Evolutionary conservation across 2,329 filamentous ascomycete species (phyloP), one percentile per base, ranked within the genome.

Genomic region (Botrytis deweyae): DNA sequence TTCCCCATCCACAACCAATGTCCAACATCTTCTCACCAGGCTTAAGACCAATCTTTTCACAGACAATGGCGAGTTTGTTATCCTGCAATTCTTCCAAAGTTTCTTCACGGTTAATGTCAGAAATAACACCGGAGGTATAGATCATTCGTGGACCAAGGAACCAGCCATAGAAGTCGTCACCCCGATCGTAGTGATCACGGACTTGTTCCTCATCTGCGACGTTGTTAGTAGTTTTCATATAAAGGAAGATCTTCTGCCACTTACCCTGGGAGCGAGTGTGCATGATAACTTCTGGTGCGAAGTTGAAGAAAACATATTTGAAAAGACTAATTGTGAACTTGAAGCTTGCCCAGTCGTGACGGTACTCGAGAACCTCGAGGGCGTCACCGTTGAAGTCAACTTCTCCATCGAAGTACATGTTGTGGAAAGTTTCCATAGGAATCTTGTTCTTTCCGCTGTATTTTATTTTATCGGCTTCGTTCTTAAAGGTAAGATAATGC

Each of bases 141-240:
- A 98, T 94, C 96, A 98, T 99, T 81, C 95, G 95, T 74, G 95
- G 95, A 76, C 96, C 96, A 76, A 98, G 89, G 88, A 98, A 98
- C 94, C 95, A 99, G 83, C 90, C 92, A 87, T 99, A 99, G 86
- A 98, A 97, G 85, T 98, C 96, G 83, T 99, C 94, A 81, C 96
- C 96, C 77, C 94, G 92, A 88, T 98, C 96, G 84, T 99, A 99
- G 87, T 98, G 94, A 83, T 95, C 94, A 82, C 95, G 94, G 73
- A 98, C 95, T 86, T 98, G 96, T 84, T 98, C 95, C 88, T 98
- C 95, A 79, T 98, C 95, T 94, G 78, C 52, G 64, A 68, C 20
- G 59, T 42, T n/a, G 59, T 77, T 84, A 78, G 84, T 79, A 74
- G 74, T 33, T 61, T 36, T 55, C 59, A 8, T 33, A 3, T 16